Base-by-base conservation (phyloP, 2,329 filamentous ascomycete genomes). In the Akanthomyces uredinophilus region DNA sequence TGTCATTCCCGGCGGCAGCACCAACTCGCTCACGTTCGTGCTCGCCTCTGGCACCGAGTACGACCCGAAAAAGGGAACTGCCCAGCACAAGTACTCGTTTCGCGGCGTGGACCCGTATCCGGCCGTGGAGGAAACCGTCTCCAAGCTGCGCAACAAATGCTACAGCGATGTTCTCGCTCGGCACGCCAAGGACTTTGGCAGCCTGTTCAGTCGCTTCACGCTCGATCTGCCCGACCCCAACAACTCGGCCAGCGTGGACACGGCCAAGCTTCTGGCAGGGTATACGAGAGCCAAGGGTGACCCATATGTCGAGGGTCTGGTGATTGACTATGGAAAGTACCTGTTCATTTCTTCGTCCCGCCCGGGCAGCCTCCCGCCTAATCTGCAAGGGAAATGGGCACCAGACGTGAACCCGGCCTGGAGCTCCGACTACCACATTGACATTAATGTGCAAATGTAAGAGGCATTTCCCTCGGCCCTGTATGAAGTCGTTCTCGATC, bases 391-490 rank as follows among this genome's bases (percentile, higher is more conserved):
- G 0, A 75, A 77, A 20, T 87, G 84, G 84, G 79, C 77, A 5
- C 77, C 81, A 50, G 69, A 74, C 0, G 68, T 81, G 41, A 70
- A 63, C 60, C 65, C 72, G 22, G 65, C 68, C 29, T 66, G 84
- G 84, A 76, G 78, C 14, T 78, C 74, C 2, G 83, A 86, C 65
- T 86, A 85, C 61, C 83, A 85, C 58, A 74, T 78, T 44, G 83
- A 86, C 64, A 85, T 87, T 66, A 86, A 86, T 62, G 62, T 86
- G 0, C 81, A 87, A 65, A 86, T 86, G 52, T 55, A 22, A 44
- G 52, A 29, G 27, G 6, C 27, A 4, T 29, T 29, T 8, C 13
- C 16, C 13, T 5, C 24, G 14, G n/a, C n/a, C n/a, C n/a, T n/a
- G n/a, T n/a, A n/a, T n/a, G n/a, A n/a, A n/a, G n/a, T n/a, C n/a